A percentile compares a stretch with the other conserved stretches of the same genome.
These are phyloP conservation scores for Fonsecaea pedrosoi DNA, from an alignment of 2,329 filamentous ascomycete species.

Conservation along the genomic window DNA sequence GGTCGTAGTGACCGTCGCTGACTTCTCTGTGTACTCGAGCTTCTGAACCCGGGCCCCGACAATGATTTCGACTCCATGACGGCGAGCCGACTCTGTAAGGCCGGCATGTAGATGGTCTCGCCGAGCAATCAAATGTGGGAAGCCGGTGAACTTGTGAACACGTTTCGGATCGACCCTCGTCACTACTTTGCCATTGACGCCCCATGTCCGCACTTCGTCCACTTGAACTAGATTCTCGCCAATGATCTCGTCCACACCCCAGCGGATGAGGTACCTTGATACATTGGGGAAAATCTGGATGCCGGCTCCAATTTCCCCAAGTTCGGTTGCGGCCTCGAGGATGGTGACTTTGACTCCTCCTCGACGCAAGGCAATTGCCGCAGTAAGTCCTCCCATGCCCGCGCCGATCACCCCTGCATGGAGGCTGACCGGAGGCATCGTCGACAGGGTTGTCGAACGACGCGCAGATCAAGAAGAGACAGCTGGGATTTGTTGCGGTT, in stretches of 20 bases:
- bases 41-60: conserved; percentile 19
- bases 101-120: conserved; percentile 29
- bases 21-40: conserved; percentile 6
- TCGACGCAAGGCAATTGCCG: conserved; percentile 51
- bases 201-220: conserved; percentile 48
- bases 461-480: background rate
- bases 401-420: conserved; percentile 46
- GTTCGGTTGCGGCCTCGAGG: conserved; percentile 25
- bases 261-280: conserved; percentile 48
- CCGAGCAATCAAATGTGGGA: conserved; percentile 24
- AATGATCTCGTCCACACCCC: conserved; percentile 50
- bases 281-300: conserved; percentile 53
- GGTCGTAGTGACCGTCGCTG: conserved; percentile 17
- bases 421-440: conserved; percentile 23
- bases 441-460: background rate
- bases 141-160: conserved; percentile 15
- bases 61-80: conserved; percentile 26
- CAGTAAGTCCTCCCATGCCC: conserved; percentile 52
- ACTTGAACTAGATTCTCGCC: conserved; percentile 50
- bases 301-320: conserved; percentile 45
- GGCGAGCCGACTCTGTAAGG: conserved; percentile 22
- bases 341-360: conserved; percentile 44
- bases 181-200: conserved; percentile 35
- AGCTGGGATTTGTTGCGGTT: background rate
- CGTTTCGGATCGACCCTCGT: conserved; percentile 24